Evolutionary conservation across 2,329 filamentous ascomycete species (phyloP), one percentile per base, ranked within the genome.

Genomic region (Fusarium sp.): DNA sequence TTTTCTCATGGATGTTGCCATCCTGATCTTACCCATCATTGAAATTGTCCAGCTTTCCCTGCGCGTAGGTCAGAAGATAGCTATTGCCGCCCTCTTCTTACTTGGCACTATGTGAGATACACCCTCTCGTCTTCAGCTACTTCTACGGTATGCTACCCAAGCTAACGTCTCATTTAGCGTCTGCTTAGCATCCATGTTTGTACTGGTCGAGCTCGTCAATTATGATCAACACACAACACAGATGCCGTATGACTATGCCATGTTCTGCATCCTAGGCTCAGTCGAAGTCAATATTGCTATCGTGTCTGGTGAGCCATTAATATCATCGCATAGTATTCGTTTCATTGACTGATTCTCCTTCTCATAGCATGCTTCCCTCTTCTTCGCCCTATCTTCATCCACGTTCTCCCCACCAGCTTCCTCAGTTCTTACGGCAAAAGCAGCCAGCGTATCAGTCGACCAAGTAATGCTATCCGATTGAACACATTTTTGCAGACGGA

Each of bases 1-100:
- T 44, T 67, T 76, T 7, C 17, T 77, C 2, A 72, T 80, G 54
- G 79, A 80, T 7, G 11, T 79, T 8, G 55, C 62, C 5, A 79
- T 80, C 6, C 22, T 80, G 2, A 39, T 68, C 2, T 44, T 80
- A 1, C 78, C 78, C 1, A 38, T 76, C 6, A 59, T 77, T 5
- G 64, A 67, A 14, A 52, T 68, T 3, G 38, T 42, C 1, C 55
- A 40, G 7, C 58, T 67, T 1, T 43, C 19, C 2, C 19, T 67
- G 1, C 26, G 24, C 0, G 19, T 3, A 0, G 51, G 64, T 1
- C 65, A 67, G 13, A 67, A 67, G 31, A 9, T 64, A 5, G 57
- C 63, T 7, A 49, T 67, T 5, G 39, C 28, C 1, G 63, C 9
- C 3, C 13, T 66, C 0, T 66, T 66, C 22, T 15, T 62, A 10